Evolutionary conservation across 2,329 filamentous ascomycete genomes (phyloP), one percentile per base, ranked within the genome.

Genomic region (Byssochlamys sp.): DNA sequence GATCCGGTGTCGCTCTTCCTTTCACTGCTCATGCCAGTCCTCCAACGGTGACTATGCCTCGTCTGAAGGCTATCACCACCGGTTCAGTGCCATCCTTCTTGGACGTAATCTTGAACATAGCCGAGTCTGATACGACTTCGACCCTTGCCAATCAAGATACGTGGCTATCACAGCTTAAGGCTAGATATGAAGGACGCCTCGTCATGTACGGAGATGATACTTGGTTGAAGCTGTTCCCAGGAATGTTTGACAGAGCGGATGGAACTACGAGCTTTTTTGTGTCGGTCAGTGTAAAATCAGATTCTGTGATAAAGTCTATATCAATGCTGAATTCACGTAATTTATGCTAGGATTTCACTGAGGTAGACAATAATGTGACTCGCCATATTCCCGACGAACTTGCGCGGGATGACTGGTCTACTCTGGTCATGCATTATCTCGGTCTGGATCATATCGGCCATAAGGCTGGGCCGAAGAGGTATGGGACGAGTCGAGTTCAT

Each of bases 191-290:
- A 26, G 90, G 89, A 24, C 91, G 89, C 66, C 80, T 97, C 61
- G 79, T 96, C 70, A 94, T 99, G 87, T 96, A 94, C 69, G 94
- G 94, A 53, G 94, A 99, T 68, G 94, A 99, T 71, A 99, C 94
- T 24, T 99, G 94, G 95, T 78, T 99, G 65, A 97, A 96, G 77
- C 80, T 99, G 12, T 99, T 99, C 66, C 94, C 94, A 0, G 84
- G 83, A 14, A 90, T 88, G 53, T 99, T 99, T 75, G 84, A 87
- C 64, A 85, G 91, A 48, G 80, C 85, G 54, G 95, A 99, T 73
- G 94, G 95, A 53, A 99, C 94, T 1, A 91, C 91, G 57, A 97
- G 92, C 76, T 99, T 99, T 73, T 99, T 97, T 73, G 94, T 99
- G 65, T 91, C 94, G 73, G 90, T 95, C 73, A 80, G 87, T 83